Evolutionary conservation across 1,139 yeast genomes (phyloP), one percentile per base, ranked within the genome.

Genomic region (Lodderomyces beijingensis): DNA sequence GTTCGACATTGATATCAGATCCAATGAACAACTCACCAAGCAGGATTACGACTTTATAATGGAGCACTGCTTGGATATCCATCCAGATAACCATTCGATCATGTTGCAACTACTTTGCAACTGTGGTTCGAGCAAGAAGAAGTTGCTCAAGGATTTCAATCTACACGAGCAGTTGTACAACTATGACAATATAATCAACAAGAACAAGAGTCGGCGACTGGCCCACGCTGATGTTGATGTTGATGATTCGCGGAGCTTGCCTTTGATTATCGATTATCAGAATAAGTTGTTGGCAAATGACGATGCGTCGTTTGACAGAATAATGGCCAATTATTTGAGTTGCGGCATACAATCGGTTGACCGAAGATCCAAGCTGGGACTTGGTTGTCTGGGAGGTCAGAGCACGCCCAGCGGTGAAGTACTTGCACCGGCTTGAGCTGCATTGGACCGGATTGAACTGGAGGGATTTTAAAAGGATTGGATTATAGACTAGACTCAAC

Each of bases 211-310:
- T 8, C 25, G 7, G 9, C 25, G 12, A 12, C 7, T 18, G 19
- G 19, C 4, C 19, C 19, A 31, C 21, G n/a, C 12, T 12, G n/a
- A n/a, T n/a, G 12, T 7, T 8, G n/a, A 11, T 9, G 18, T n/a
- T 15, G 18, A 16, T 16, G 20, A 16, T 9, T 17, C 29, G 13
- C 9, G 16, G 4, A 5, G 13, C 6, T 23, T 31, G 19, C 37
- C 83, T 0, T 59, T 78, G 39, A 62, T 76, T 24, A 74, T 77
- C 32, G 85, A 78, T 55, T 74, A 77, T 68, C 68, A 67, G 35
- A 67, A 75, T 48, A 53, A 61, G 34, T 52, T 69, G 47, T 57
- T 77, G 36, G 83, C 83, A 3, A 65, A 68, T 37, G 72, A 72
- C 44, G 68, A 64, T 33, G 50, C 53, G 9, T 59, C 70, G 31